phyloP scores from a whole-genome alignment of 2,329 filamentous ascomycete species.

The Teratosphaeria epicoccoides region DNA sequence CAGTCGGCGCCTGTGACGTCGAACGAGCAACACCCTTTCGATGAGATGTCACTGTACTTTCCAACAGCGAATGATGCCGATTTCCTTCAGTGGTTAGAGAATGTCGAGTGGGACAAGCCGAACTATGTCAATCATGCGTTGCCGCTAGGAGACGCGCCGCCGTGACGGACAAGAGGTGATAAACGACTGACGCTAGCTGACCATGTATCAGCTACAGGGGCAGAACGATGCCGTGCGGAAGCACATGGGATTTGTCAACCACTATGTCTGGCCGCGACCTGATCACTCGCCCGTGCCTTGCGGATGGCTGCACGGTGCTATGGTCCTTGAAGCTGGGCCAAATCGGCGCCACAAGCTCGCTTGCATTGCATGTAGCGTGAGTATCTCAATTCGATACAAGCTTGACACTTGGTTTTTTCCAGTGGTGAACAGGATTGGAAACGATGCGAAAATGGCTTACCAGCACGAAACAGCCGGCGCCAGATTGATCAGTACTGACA shows the following conservation, averaged over 20 bases:
- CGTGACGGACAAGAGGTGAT: not conserved
- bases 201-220: no score
- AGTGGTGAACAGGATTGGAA: no score
- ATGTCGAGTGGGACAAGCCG: conserved; percentile 31
- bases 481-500: no score
- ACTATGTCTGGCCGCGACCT: not conserved
- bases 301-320: not conserved
- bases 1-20: conserved; percentile 8
- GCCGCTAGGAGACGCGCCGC: not conserved
- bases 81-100: conserved; percentile 36
- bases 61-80: conserved; percentile 32
- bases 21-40: conserved; percentile 10
- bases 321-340: not conserved
- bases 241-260: not conserved
- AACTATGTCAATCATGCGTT: conserved; percentile 1
- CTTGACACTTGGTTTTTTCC: no score
- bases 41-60: conserved; percentile 26
- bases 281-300: not conserved
- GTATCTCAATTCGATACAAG: no score
- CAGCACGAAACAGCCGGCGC: no score
- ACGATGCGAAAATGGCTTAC: no score
- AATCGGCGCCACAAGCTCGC: not conserved
- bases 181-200: no score
- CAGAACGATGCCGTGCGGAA: not conserved
- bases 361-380: not conserved